Percentiles rank a stretch among this genome's conserved stretches.
Evolutionary conservation across 352 stramenopile genomes (phyloP).

Genomic region (Blastocystis sp.): DNA sequence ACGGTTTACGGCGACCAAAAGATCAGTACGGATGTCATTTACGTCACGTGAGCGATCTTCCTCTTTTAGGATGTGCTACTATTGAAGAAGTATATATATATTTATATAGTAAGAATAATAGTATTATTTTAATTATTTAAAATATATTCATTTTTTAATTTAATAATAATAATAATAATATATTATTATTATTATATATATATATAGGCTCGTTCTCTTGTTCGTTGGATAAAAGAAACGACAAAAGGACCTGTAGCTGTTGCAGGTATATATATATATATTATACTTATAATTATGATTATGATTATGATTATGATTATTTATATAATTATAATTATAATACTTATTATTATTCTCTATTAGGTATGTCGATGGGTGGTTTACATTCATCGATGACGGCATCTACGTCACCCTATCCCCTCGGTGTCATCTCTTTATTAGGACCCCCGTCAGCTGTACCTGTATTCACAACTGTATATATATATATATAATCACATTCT

Average conservation of each 20-base stretch:
- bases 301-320: too few relatives aligned
- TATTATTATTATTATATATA: not conserved
- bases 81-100: constrained; percentile 20
- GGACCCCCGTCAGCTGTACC: constrained; percentile 33
- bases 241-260: constrained; percentile 26
- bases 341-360: too few relatives aligned
- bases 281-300: too few relatives aligned
- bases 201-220: constrained; percentile 6
- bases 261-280: constrained; percentile 15
- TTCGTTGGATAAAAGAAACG: constrained; percentile 6
- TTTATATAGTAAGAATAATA: too few relatives aligned
- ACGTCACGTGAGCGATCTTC: constrained; percentile 23
- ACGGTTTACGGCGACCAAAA: constrained; percentile 21
- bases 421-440: constrained; percentile 17
- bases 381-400: constrained; percentile 26
- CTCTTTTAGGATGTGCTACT: constrained; percentile 13
- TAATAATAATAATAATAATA: too few relatives aligned
- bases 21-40: constrained; percentile 28
- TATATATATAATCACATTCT: not conserved
- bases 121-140: too few relatives aligned
- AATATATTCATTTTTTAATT: too few relatives aligned
- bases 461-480: constrained; percentile 15
- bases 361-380: too few relatives aligned
- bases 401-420: constrained; percentile 6
- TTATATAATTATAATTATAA: too few relatives aligned